phyloP scores from a whole-genome alignment of 225 moss, liverwort and hornwort genomes.

The Marchantia polymorpha region DNA sequence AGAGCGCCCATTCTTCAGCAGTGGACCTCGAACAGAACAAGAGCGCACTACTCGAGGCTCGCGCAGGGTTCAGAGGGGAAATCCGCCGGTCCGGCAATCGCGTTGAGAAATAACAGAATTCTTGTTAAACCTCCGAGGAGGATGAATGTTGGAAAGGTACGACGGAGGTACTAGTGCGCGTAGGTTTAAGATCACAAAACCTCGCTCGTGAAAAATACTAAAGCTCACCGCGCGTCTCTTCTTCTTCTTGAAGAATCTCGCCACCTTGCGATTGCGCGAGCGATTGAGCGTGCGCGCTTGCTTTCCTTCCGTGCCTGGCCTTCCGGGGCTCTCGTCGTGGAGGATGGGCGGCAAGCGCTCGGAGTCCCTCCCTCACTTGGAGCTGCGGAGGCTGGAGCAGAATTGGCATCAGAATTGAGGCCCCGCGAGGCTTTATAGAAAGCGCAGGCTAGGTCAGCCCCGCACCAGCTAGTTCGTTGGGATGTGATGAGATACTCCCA shows the following conservation, averaged over 20 bases:
- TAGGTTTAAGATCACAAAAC: conserved; percentile 3
- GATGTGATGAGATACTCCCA: neutral
- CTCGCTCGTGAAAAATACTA: neutral
- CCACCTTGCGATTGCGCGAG: too few relatives aligned
- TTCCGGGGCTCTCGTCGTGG: neutral
- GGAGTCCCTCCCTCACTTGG: neutral
- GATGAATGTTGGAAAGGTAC: neutral
- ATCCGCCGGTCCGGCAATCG: neutral
- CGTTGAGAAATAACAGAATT: neutral
- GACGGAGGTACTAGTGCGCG: neutral
- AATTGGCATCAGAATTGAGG: neutral
- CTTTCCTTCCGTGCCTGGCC: neutral
- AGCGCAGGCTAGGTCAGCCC: conserved; percentile 4
- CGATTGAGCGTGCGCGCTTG: too few relatives aligned
- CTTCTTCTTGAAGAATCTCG: neutral
- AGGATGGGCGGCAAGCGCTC: conserved; percentile 18
- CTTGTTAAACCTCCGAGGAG: neutral
- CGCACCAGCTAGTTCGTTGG: neutral
- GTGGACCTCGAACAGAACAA: neutral
- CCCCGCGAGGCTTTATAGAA: neutral
- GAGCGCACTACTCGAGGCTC: neutral
- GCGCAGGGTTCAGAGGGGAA: neutral
- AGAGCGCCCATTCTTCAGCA: neutral
- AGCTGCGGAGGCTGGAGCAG: neutral
- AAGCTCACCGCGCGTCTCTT: neutral